Evolutionary conservation across 2,329 filamentous ascomycete genomes (phyloP).

Genomic region (Alternaria atra): DNA sequence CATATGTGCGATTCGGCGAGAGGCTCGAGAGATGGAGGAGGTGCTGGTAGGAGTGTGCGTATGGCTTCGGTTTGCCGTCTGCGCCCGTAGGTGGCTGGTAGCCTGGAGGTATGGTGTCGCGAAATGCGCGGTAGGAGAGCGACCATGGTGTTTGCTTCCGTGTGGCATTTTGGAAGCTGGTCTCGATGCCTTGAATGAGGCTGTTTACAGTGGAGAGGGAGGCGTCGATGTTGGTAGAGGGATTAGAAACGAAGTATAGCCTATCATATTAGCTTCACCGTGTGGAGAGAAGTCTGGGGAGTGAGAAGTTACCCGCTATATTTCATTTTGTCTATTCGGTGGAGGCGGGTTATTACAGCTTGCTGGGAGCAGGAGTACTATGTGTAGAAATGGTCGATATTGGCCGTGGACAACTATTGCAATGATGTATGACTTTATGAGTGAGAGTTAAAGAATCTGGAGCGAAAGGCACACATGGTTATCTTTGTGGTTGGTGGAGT

Average conservation of each 20-base stretch:
- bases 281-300: background rate
- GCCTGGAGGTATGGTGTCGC: slow-evolving; percentile 36
- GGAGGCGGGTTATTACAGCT: background rate
- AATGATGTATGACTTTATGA: background rate
- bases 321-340: slow-evolving; percentile 22
- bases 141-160: slow-evolving; percentile 36
- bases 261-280: slow-evolving; percentile 20
- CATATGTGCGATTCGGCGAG: slow-evolving; percentile 30
- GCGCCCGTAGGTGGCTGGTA: slow-evolving; percentile 18
- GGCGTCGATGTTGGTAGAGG: slow-evolving; percentile 31
- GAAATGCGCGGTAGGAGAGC: slow-evolving; percentile 46
- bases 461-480: background rate
- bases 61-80: slow-evolving; percentile 25
- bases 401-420: background rate
- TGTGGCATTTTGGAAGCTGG: slow-evolving; percentile 32
- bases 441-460: background rate
- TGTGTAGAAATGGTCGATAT: background rate
- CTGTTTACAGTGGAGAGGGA: slow-evolving; percentile 31
- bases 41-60: slow-evolving; percentile 41
- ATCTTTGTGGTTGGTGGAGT: background rate
- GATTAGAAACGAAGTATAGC: slow-evolving; percentile 47
- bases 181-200: slow-evolving; percentile 41
- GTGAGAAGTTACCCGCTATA: slow-evolving; percentile 26
- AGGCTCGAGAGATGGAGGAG: slow-evolving; percentile 40
- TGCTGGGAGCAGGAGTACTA: background rate